These are phyloP conservation scores for Talaromyces adpressus DNA, from an alignment of 495 filamentous ascomycete genomes.

Conservation along the genomic window DNA sequence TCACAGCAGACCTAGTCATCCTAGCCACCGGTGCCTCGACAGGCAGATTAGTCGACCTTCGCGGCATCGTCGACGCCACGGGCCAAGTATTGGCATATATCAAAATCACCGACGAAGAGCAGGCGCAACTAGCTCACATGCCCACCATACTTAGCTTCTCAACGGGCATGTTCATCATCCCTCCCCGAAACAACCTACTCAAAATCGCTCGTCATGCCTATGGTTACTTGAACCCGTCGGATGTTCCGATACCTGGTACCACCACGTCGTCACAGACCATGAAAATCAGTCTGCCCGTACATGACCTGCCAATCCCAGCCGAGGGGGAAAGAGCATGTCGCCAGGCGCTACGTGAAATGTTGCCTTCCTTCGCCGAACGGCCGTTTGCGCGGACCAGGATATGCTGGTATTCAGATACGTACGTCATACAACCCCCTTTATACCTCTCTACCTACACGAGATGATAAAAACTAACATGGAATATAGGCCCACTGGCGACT, in stretches of 20 bases:
- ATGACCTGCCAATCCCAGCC: constrained; percentile 36
- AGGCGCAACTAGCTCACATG: constrained; percentile 51
- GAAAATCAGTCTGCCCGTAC: constrained; percentile 33
- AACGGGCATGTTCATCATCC: constrained; percentile 77
- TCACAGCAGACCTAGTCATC: constrained; percentile 67
- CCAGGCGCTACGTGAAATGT: constrained; percentile 49
- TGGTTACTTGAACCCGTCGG: constrained; percentile 68
- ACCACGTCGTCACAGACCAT: constrained; percentile 20
- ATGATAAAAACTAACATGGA: not conserved
- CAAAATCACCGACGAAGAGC: constrained; percentile 59
- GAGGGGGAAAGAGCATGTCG: constrained; percentile 60
- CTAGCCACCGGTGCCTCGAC: constrained; percentile 88
- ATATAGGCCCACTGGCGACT: constrained; percentile 59
- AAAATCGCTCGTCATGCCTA: constrained; percentile 79
- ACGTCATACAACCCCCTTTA: constrained; percentile 13
- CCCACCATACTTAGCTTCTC: constrained; percentile 75
- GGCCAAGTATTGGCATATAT: constrained; percentile 80
- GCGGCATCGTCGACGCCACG: constrained; percentile 66
- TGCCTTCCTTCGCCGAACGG: constrained; percentile 55
- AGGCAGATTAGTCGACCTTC: constrained; percentile 63
- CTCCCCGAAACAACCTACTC: constrained; percentile 60
- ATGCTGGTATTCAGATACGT: constrained; percentile 88
- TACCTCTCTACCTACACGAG: not conserved
- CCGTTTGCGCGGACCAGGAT: constrained; percentile 64
- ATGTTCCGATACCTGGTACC: constrained; percentile 30